Conservation (phyloP, 1,139 yeast genomes). For the Geotrichum europaeum region DNA sequence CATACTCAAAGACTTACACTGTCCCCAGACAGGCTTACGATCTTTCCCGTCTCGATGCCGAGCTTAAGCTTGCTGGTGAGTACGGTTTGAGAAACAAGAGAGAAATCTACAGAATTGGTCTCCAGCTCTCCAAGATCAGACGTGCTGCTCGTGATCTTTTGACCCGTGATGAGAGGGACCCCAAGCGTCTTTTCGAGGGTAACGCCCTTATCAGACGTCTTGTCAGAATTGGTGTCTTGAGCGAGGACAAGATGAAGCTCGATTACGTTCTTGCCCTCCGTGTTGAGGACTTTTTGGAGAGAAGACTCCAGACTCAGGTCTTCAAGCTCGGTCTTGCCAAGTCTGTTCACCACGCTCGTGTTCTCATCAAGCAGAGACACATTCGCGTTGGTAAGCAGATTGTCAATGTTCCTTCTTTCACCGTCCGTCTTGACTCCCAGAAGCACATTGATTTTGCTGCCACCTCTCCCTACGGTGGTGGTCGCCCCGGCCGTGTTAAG, state of each 20-base stretch:
- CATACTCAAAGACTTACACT: slow-evolving; percentile 98
- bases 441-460: slow-evolving; percentile 99
- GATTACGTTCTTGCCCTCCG: slow-evolving; percentile 99
- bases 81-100: slow-evolving; percentile 99
- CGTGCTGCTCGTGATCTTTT: slow-evolving; percentile 99
- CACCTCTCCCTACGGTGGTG: slow-evolving; percentile 99
- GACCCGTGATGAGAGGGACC: slow-evolving; percentile 99
- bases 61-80: slow-evolving; percentile 99
- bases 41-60: slow-evolving; percentile 98
- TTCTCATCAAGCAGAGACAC: slow-evolving; percentile 97
- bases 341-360: slow-evolving; percentile 99
- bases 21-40: slow-evolving; percentile 99
- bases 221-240: slow-evolving; percentile 96
- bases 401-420: slow-evolving; percentile 97
- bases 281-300: slow-evolving; percentile 98
- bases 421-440: slow-evolving; percentile 99
- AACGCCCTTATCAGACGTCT: slow-evolving; percentile 96
- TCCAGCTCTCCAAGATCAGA: slow-evolving; percentile 98
- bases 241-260: slow-evolving; percentile 99
- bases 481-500: slow-evolving; percentile 99
- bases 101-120: slow-evolving; percentile 98
- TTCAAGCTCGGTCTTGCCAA: slow-evolving; percentile 99
- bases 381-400: slow-evolving; percentile 99
- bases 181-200: slow-evolving; percentile 99
- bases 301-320: slow-evolving; percentile 99